Percentiles rank a stretch among this genome's conserved stretches.
Evolutionary conservation across 805 yeast genomes (phyloP).

Genomic region (Ogataea zsoltii): DNA sequence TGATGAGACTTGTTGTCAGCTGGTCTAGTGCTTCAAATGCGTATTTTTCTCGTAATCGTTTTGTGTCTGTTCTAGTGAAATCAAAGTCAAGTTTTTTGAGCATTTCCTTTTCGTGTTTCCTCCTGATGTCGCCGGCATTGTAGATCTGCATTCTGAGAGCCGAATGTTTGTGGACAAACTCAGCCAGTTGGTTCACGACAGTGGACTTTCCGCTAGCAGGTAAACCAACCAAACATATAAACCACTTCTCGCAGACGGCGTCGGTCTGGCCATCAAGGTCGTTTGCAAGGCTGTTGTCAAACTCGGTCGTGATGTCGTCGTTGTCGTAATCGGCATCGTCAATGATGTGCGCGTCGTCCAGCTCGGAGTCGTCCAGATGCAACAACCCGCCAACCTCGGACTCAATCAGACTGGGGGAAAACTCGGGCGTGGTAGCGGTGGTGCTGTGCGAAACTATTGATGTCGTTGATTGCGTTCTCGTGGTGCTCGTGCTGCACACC

Average conservation of each 20-base stretch:
- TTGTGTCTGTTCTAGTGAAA: slow-evolving; percentile 42
- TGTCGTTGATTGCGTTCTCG: slow-evolving; percentile 24
- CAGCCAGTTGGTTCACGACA: slow-evolving; percentile 29
- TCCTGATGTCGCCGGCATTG: slow-evolving; percentile 55
- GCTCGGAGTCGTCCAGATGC: slow-evolving; percentile 23
- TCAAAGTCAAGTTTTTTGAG: slow-evolving; percentile 29
- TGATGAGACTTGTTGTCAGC: slow-evolving; percentile 67
- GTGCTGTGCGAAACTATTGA: slow-evolving; percentile 25
- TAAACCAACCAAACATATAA: slow-evolving; percentile 62
- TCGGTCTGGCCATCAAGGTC: slow-evolving; percentile 6
- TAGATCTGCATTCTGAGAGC: slow-evolving; percentile 35
- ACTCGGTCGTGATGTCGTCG: slow-evolving; percentile 10
- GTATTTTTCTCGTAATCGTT: slow-evolving; percentile 79
- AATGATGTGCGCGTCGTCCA: slow-evolving; percentile 21
- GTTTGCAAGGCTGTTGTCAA: slow-evolving; percentile 6
- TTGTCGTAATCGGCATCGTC: slow-evolving; percentile 3
- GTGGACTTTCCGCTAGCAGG: slow-evolving; percentile 93
- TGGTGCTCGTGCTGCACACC: slow-evolving; percentile 11
- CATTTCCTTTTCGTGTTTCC: slow-evolving; percentile 33
- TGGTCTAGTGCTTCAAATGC: slow-evolving; percentile 90
- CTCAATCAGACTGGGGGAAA: slow-evolving; percentile 31
- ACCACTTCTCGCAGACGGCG: slow-evolving; percentile 29
- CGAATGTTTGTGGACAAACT: slow-evolving; percentile 20
- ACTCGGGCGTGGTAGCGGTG: slow-evolving; percentile 32
- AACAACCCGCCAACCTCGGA: slow-evolving; percentile 32